Base-by-base conservation (phyloP, 1,284 basidiomycete genomes). In the Moesziomyces aphidis region DNA sequence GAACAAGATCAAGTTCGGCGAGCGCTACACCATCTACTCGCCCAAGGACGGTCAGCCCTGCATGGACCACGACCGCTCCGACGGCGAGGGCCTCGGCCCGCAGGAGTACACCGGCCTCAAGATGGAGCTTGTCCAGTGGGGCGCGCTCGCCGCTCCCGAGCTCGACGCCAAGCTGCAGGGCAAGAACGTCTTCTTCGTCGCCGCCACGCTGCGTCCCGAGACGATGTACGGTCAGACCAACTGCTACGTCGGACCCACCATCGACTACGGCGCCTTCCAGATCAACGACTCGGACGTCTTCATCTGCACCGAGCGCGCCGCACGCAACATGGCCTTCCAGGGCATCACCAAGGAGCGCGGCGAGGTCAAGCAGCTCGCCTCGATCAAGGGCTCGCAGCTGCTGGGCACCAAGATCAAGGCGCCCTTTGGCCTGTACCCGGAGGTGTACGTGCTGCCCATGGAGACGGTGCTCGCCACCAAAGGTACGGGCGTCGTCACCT, bases 21-120 rank as follows among this genome's bases (percentile, higher is more conserved):
- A 98, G 87, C 91, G 97, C 49, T 97, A 98, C 86, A 99, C 97
- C 45, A 94, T 99, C 85, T 99, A 97, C 88, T 96, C 93, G 78
- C 94, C 94, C n/a, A 98, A 98, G 86, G 97, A 99, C 82, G 95
- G 94, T 10, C 97, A 99, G 85, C 96, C 97, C 1, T 99, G 97
- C 85, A 99, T 99, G 97, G 97, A 99, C 87, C 97, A 99, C 87
- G 97, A 99, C 85, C 93, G 97, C 72, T 90, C 91, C 61, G 94
- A 94, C 73, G 97, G 97, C 51, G 97, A 99, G 86, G 95, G 92
- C 56, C 88, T 97, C 61, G 94, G 94, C 19, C 96, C 97, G 8
- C 95, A 97, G 83, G 96, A 99, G 85, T 99, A 99, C 87, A 95
- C 96, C 17, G 93, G 89, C 21, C 87, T 99, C 85, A 98, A 97